phyloP scores from a whole-genome alignment of 2,329 filamentous ascomycete genomes.

The Diaporthe sp. region DNA sequence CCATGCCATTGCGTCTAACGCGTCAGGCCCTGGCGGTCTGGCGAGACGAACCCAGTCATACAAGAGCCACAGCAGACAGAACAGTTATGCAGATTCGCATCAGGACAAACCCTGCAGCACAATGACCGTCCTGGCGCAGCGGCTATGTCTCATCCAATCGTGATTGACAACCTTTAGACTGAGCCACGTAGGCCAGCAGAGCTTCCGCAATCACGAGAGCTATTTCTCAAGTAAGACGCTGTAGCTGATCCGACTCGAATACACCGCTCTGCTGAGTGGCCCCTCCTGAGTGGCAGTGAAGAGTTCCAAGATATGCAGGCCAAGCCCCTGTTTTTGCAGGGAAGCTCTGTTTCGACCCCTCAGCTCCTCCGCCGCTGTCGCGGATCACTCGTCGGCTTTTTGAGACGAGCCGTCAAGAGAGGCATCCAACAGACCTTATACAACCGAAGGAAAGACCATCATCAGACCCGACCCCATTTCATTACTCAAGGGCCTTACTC shows the following conservation, averaged over 20 bases:
- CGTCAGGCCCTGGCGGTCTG: constrained; percentile 28
- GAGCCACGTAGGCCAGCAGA: constrained; percentile 27
- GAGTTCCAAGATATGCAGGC: constrained; percentile 37
- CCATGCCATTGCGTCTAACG: not conserved
- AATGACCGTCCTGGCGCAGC: constrained; percentile 7
- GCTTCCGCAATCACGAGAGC: constrained; percentile 20
- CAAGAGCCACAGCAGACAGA: not conserved
- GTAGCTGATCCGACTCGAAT: constrained; percentile 20
- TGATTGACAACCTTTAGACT: not conserved
- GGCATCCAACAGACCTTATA: not conserved
- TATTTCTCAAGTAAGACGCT: constrained; percentile 11
- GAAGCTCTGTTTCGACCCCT: constrained; percentile 36
- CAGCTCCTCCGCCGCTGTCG: constrained; percentile 22
- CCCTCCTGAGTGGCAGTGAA: constrained; percentile 36
- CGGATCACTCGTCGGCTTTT: constrained; percentile 9
- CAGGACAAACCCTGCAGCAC: constrained; percentile 9
- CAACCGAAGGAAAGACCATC: not conserved
- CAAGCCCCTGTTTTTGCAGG: constrained; percentile 37
- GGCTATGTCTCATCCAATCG: constrained; percentile 29
- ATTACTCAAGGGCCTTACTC: not conserved
- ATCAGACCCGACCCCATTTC: not conserved
- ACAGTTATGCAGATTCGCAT: not conserved
- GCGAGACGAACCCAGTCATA: constrained; percentile 19
- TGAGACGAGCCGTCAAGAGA: not conserved
- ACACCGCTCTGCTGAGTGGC: constrained; percentile 37